Evolutionary conservation across 306 rosid species (phyloP).

Genomic region (Citrullus mucosospermus): DNA sequence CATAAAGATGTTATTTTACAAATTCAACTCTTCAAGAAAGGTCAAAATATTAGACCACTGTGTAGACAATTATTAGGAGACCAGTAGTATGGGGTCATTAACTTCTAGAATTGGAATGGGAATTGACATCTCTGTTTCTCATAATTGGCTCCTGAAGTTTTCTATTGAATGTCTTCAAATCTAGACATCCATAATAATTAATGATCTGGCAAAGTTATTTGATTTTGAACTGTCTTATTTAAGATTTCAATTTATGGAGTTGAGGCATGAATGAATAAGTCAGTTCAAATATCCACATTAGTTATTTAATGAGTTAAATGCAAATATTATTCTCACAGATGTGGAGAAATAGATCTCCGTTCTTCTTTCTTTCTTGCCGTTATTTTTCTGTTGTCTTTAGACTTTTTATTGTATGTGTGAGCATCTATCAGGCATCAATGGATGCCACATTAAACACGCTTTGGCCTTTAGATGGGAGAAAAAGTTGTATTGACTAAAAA

Average conservation of each 20-base stretch:
- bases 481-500: background rate
- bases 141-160: background rate
- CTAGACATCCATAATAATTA: background rate
- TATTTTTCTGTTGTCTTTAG: background rate
- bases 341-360: background rate
- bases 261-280: background rate
- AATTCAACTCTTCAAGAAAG: background rate
- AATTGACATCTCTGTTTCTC: background rate
- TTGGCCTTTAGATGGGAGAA: background rate
- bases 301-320: background rate
- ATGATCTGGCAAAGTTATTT: background rate
- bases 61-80: background rate
- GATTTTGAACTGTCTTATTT: background rate
- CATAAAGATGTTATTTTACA: background rate
- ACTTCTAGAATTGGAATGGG: background rate
- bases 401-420: background rate
- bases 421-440: background rate
- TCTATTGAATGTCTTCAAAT: background rate
- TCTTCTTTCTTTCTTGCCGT: background rate
- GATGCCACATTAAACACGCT: background rate
- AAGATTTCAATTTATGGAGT: background rate
- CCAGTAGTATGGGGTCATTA: background rate
- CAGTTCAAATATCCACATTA: background rate
- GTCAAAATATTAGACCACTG: background rate
- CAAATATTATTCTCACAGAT: background rate